Conservation (phyloP, 1,284 basidiomycete genomes). For the Rhodotorula sp. region DNA sequence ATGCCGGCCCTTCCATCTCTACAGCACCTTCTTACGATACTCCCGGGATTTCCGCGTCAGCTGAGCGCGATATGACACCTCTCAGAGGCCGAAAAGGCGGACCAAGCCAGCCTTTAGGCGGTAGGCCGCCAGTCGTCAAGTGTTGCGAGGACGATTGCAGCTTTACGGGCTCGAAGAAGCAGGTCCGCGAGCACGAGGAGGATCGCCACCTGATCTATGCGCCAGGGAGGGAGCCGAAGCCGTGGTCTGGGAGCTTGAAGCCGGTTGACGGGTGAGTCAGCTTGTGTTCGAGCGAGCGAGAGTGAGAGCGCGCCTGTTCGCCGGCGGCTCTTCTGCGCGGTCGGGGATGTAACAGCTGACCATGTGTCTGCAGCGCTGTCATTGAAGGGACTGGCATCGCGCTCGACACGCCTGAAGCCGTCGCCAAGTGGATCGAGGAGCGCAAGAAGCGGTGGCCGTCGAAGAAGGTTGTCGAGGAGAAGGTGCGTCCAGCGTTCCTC, state of each 20-base stretch:
- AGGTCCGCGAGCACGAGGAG: slow-evolving; percentile 80
- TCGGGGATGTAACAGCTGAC: too few species aligned
- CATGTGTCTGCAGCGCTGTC: slow-evolving; percentile 15
- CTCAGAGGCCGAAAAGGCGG: neutral
- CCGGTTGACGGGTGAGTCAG: slow-evolving; percentile 25
- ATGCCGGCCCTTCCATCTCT: slow-evolving; percentile 40
- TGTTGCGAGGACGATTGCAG: slow-evolving; percentile 68
- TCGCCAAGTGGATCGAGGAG: slow-evolving; percentile 81
- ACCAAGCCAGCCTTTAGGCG: neutral
- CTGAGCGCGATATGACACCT: too few species aligned
- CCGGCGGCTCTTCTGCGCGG: neutral
- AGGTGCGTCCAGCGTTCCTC: slow-evolving; percentile 49
- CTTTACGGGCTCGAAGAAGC: slow-evolving; percentile 70
- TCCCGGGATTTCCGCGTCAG: neutral
- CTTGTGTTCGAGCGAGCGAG: neutral
- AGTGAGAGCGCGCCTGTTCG: neutral
- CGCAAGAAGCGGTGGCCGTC: slow-evolving; percentile 81
- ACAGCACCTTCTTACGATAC: slow-evolving; percentile 3
- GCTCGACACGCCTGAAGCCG: slow-evolving; percentile 74
- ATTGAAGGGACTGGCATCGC: slow-evolving; percentile 77
- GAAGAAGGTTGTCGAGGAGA: slow-evolving; percentile 65
- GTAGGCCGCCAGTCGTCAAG: slow-evolving; percentile 43
- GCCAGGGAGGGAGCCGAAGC: slow-evolving; percentile 51
- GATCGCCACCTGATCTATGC: slow-evolving; percentile 84
- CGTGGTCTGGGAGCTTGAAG: slow-evolving; percentile 32